phyloP scores from a whole-genome alignment of 345 rosid species.

The Citrus unshiu region DNA sequence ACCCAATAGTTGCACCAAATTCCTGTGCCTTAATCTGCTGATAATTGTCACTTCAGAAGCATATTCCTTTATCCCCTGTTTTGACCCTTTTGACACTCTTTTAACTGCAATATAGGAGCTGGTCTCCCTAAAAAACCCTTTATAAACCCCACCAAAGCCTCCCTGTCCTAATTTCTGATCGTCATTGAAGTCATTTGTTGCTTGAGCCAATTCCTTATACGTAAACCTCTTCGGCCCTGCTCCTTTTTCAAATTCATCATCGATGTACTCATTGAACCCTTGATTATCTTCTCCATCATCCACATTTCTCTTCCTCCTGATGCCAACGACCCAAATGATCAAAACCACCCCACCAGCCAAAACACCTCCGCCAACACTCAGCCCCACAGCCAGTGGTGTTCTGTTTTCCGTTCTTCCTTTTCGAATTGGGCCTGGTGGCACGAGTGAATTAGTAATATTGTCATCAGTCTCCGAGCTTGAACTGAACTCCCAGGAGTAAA shows the following conservation, averaged over 20 bases:
- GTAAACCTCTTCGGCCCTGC: slow-evolving; percentile 18
- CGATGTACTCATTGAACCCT: background rate
- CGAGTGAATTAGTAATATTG: background rate
- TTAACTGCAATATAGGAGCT: slow-evolving; percentile 21
- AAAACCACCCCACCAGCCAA: background rate
- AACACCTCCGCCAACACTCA: background rate
- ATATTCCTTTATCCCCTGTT: slow-evolving; percentile 22
- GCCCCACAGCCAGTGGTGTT: background rate
- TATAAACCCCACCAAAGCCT: slow-evolving; percentile 25
- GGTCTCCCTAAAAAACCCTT: slow-evolving; percentile 9
- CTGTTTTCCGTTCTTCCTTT: background rate
- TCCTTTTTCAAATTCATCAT: slow-evolving; percentile 17
- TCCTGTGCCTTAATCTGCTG: slow-evolving; percentile 23
- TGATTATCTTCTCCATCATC: background rate
- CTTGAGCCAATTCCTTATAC: slow-evolving; percentile 12
- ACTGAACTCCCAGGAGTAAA: slow-evolving; percentile 24
- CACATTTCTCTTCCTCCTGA: background rate
- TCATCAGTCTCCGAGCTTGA: background rate
- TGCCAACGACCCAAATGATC: background rate
- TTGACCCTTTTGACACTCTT: slow-evolving; percentile 14
- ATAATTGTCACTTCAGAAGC: slow-evolving; percentile 29
- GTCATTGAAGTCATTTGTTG: slow-evolving; percentile 17
- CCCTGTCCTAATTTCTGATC: slow-evolving; percentile 22
- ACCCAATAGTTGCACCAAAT: slow-evolving; percentile 27
- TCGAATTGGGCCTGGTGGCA: no score